Evolutionary conservation across 2,329 filamentous ascomycete genomes (phyloP), one percentile per base, ranked within the genome.

Genomic region (Daldinia sp.): DNA sequence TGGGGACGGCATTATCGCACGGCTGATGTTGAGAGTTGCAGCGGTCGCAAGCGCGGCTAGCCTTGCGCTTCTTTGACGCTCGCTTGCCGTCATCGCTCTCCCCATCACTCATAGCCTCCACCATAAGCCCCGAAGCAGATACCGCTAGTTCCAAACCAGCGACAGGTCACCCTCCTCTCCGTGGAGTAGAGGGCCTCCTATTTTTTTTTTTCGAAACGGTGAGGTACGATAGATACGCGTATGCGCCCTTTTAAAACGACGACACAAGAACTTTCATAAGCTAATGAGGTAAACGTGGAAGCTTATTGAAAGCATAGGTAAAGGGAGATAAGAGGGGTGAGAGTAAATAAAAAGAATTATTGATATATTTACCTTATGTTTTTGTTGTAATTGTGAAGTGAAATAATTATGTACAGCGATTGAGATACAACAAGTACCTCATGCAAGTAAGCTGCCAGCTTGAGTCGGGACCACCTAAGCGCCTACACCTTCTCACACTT

Each of bases 11-110:
- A 67, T 84, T 84, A 74, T 84, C 82, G 73, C 82, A 84, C 5
- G 82, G 82, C 74, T 84, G 82, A 67, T 84, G 82, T 72, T 84
- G 82, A 60, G 81, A 79, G 68, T 84, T 83, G 68, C 82, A 84
- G 53, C 82, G 82, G 75, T 84, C 82, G 74, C 82, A 84, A 59
- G 76, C 77, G 37, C 76, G 76, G 55, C 76, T 78, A 41, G 77
- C 76, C 74, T 78, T 78, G 65, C 76, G 74, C 71, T 78, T 78
- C 70, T 82, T 84, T 64, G 60, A 69, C 51, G 68, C 57, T 67
- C 72, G 75, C 77, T 73, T 74, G 65, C 72, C 76, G 58, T 77
- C 75, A 59, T 78, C 77, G 65, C 73, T 78, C 72, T 78, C 77
- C 53, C 67, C 78, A 77, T 78, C 78, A 72, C 77, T 79, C 77